Conservation (phyloP, 768 basidiomycete species). For the Coprinopsis strossmayeri region DNA sequence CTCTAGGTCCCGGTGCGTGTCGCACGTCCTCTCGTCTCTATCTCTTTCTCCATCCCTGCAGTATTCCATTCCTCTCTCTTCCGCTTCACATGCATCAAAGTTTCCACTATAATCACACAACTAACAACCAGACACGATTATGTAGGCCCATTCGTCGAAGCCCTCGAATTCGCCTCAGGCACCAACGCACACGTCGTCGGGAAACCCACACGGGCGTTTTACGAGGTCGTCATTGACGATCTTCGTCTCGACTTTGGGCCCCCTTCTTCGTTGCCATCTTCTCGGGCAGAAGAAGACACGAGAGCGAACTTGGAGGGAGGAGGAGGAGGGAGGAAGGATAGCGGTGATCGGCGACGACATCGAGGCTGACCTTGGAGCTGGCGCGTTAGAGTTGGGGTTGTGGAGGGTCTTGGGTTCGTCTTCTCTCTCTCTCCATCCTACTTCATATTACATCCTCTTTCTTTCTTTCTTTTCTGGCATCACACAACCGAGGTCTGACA, state of each 20-base stretch:
- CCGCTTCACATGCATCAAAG: too few relatives aligned
- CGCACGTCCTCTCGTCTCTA: too few relatives aligned
- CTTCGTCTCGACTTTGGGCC: constrained; percentile 18
- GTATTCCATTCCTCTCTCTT: too few relatives aligned
- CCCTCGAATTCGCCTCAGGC: constrained; percentile 49
- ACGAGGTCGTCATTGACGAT: constrained; percentile 47
- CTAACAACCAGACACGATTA: too few relatives aligned
- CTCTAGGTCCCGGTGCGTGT: constrained; percentile 65
- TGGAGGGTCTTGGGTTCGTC: constrained; percentile 56
- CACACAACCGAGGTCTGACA: too few relatives aligned
- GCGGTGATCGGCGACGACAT: constrained; percentile 66
- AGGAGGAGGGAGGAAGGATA: constrained; percentile 22
- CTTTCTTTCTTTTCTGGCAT: too few relatives aligned
- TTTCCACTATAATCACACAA: too few relatives aligned
- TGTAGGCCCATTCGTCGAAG: constrained; percentile 64
- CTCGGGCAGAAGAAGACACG: too few relatives aligned
- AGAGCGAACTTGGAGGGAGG: constrained; percentile 5
- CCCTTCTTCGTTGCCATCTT: too few relatives aligned
- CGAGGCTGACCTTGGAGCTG: constrained; percentile 56
- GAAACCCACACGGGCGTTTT: constrained; percentile 56
- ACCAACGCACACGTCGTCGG: constrained; percentile 50
- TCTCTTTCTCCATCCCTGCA: too few relatives aligned
- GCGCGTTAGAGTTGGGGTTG: constrained; percentile 52
- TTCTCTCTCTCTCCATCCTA: not conserved
- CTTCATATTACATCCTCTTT: too few relatives aligned